Base-by-base conservation (phyloP, 2,329 filamentous ascomycete genomes). In the Diaporthe sp. region DNA sequence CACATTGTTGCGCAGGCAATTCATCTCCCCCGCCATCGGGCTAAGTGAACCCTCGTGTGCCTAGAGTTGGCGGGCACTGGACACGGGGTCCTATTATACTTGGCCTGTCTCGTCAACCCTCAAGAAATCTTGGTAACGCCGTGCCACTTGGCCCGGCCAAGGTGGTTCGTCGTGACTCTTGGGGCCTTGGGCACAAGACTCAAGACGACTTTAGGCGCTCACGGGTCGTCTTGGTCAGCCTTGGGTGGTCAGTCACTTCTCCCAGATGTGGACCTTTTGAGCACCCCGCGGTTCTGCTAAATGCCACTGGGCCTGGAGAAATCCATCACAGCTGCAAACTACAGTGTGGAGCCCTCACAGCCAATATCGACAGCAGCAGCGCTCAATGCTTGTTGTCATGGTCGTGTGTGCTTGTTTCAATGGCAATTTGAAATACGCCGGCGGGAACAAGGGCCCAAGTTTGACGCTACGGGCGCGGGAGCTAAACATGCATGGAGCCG, bases 401-500 rank as follows among this genome's bases (percentile, higher is more conserved):
- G 20, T 39, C 31, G 34, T 42, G 47, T 53, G 39, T 70, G 49
- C 65, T 55, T 42, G 65, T 70, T 70, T 70, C 65, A 70, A 70
- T 70, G 65, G 17, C n/a, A 55, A 70, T 70, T 70, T 70, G 65
- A 70, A 70, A 70, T 70, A 68, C 65, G 65, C 65, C 65, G 49
- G 65, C 65, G 65, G 65, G 65, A 42, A 42, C 34, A 70, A 55
- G 65, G 65, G 49, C 49, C 65, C 13, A 42, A 8, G 65, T 70
- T 70, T 70, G 65, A 70, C 65, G 65, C 65, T 70, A 70, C 65
- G n/a, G 49, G 49, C 49, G 65, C 65, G 65, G 65, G 65, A 70
- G 65, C 65, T 70, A 70, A 55, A 53, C 49, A 70, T 70, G 65
- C 65, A 70, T 70, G 65, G 22, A 70, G 49, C 65, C 65, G 61